Base-by-base conservation (phyloP, 495 filamentous ascomycete species). In the Penicillium silybi region DNA sequence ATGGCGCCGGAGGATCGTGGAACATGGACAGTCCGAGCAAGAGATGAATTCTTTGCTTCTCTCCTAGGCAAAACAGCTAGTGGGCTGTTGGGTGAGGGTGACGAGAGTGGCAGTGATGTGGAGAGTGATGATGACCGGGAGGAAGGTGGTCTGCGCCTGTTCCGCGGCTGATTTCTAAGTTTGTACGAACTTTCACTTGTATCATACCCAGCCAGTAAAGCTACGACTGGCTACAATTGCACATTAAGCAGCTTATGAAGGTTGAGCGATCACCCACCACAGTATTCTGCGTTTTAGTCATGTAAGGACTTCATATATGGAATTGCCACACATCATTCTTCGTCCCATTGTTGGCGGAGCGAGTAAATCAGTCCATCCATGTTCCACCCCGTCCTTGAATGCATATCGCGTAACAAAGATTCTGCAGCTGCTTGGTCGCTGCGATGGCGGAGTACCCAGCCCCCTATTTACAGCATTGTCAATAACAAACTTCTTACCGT, bases 1-100 rank as follows among this genome's bases (percentile, higher is more conserved):
- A 96, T 97, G 92, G 92, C 90, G 25, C 87, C 92, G 0, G 88
- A 95, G 65, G 88, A 95, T 63, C 73, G 87, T 25, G 79, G 85
- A 3, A 64, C 55, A 11, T 96, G 92, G 92, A 86, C 88, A 44
- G 77, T 82, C 46, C 77, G 81, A 46, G 88, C 90, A 35, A 82
- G 89, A 46, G 88, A 90, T 62, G 82, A 95, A 60, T 85, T 98
- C 62, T 97, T 98, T 72, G 85, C 85, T 26, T 87, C 89, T 27
- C 69, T 98, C 63, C 83, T 98, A 48, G 95, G 93, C 15, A 67
- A 62, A 46, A 69, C 71, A 44, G 84, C 86, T 62, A 89, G 84
- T 65, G 74, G 89, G 53, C 73, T 77, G 50, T 69, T 96, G 45
- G 80, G 80, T 20, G 92, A 95, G 65, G 85, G 83, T 0, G 82